Conservation (phyloP, 2,329 filamentous ascomycete genomes). For the Calonectria ilicicola region DNA sequence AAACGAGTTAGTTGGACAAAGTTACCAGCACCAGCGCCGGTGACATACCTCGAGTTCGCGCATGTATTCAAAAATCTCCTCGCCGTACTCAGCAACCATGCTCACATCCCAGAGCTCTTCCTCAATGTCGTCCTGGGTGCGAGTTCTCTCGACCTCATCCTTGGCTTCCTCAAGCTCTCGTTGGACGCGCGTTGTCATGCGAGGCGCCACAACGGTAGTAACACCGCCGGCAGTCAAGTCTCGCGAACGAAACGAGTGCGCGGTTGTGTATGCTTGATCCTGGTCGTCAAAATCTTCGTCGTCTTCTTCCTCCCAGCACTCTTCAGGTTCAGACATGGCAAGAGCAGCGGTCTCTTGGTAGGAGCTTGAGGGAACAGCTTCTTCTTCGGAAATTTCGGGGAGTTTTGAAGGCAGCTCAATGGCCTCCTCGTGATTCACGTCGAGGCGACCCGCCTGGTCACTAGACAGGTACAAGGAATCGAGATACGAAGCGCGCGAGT, state of each 20-base stretch:
- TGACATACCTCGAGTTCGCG: conserved; percentile 81
- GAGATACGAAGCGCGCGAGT: conserved; percentile 44
- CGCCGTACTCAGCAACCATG: conserved; percentile 97
- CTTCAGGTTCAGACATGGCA: conserved; percentile 63
- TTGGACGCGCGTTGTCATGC: conserved; percentile 74
- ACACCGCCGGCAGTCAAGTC: conserved; percentile 65
- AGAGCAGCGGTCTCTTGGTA: conserved; percentile 41
- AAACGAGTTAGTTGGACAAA: conserved; percentile 36
- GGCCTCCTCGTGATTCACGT: conserved; percentile 40
- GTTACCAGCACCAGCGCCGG: not conserved
- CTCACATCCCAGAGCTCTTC: conserved; percentile 94
- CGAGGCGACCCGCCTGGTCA: conserved; percentile 39
- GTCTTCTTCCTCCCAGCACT: conserved; percentile 84
- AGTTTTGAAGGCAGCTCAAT: conserved; percentile 43
- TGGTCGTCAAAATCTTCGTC: conserved; percentile 74
- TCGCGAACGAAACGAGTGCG: conserved; percentile 80
- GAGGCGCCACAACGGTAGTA: conserved; percentile 76
- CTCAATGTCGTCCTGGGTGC: conserved; percentile 80
- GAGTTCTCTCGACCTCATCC: conserved; percentile 75
- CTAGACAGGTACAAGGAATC: conserved; percentile 41
- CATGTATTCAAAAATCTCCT: conserved; percentile 97
- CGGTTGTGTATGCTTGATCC: conserved; percentile 79
- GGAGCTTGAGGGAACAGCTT: conserved; percentile 33
- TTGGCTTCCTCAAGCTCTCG: conserved; percentile 78
- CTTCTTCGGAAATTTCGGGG: conserved; percentile 47